Evolutionary conservation across 768 basidiomycete genomes (phyloP).

Genomic region (Russula brevipes): DNA sequence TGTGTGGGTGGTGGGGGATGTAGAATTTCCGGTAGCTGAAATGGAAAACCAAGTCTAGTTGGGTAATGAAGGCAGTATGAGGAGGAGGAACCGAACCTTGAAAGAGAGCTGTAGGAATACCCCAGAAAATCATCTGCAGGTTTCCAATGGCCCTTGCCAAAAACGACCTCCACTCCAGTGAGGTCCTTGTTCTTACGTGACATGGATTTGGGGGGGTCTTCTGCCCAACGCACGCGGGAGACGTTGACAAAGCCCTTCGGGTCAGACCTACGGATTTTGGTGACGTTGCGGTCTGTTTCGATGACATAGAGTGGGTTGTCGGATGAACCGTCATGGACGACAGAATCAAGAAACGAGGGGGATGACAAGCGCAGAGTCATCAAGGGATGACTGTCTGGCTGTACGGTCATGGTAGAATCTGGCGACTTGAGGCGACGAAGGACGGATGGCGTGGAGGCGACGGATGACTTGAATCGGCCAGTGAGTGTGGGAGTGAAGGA

Average conservation of each 20-base stretch:
- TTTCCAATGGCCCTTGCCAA: slow-evolving; percentile 54
- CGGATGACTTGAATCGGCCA: slow-evolving; percentile 3
- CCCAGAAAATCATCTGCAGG: slow-evolving; percentile 56
- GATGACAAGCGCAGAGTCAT: slow-evolving; percentile 60
- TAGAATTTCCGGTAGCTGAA: slow-evolving; percentile 53
- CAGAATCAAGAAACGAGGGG: slow-evolving; percentile 61
- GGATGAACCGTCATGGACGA: slow-evolving; percentile 48
- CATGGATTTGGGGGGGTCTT: slow-evolving; percentile 29
- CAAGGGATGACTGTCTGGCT: slow-evolving; percentile 30
- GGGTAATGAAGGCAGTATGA: background rate
- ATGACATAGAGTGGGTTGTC: slow-evolving; percentile 56
- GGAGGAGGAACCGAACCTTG: slow-evolving; percentile 42
- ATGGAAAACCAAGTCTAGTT: slow-evolving; percentile 29
- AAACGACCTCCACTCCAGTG: slow-evolving; percentile 53
- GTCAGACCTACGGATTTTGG: slow-evolving; percentile 55
- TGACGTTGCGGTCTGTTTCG: slow-evolving; percentile 53
- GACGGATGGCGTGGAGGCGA: background rate
- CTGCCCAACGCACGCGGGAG: slow-evolving; percentile 66
- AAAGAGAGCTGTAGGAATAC: slow-evolving; percentile 39
- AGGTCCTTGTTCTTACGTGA: slow-evolving; percentile 46
- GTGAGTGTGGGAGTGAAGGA: slow-evolving; percentile 19
- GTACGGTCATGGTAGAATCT: background rate
- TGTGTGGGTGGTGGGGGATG: slow-evolving; percentile 57
- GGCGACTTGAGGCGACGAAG: slow-evolving; percentile 18
- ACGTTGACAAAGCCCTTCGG: slow-evolving; percentile 47